A percentile compares a stretch with the other conserved stretches of the same genome.
Evolutionary conservation across 208 protist species (phyloP).

Genomic region (Strigomonas oncopelti): DNA sequence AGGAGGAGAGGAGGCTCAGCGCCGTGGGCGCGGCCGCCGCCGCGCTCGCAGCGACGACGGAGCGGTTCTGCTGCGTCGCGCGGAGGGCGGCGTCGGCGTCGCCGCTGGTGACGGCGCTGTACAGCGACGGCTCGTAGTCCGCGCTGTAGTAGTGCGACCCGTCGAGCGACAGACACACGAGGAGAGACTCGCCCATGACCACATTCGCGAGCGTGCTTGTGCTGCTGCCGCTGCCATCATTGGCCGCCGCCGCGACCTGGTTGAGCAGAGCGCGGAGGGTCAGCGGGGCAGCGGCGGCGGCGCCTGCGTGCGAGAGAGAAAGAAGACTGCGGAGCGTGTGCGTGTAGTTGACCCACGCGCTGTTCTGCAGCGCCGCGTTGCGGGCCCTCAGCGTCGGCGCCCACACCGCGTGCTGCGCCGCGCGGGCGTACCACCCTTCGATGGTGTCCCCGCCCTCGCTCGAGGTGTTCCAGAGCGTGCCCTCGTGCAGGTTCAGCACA

Average conservation of each 20-base stretch:
- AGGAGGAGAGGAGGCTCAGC: constrained; percentile 11
- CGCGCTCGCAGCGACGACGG: not conserved
- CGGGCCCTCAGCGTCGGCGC: not conserved
- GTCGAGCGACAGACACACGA: constrained; percentile 59
- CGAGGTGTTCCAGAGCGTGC: constrained; percentile 20
- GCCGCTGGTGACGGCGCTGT: constrained; percentile 1
- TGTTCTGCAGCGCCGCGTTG: constrained; percentile 23
- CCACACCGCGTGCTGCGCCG: not conserved
- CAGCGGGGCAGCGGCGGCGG: not conserved
- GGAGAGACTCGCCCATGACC: constrained; percentile 25
- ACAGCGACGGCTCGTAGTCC: constrained; percentile 16
- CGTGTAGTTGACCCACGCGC: constrained; percentile 10
- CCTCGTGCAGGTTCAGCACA: constrained; percentile 35
- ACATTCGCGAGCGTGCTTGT: not conserved
- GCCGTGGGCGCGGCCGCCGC: not conserved
- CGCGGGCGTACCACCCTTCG: not conserved
- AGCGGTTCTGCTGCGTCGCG: not conserved
- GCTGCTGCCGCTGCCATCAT: not conserved
- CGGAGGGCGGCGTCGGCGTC: not conserved
- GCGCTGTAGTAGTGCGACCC: constrained; percentile 66
- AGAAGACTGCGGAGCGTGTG: not conserved
- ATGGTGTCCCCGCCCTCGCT: not conserved
- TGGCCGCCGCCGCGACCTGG: not conserved
- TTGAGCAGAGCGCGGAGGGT: not conserved
- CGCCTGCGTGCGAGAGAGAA: not conserved